phyloP scores from a whole-genome alignment of 1,284 basidiomycete species.

The Puccinia horiana region DNA sequence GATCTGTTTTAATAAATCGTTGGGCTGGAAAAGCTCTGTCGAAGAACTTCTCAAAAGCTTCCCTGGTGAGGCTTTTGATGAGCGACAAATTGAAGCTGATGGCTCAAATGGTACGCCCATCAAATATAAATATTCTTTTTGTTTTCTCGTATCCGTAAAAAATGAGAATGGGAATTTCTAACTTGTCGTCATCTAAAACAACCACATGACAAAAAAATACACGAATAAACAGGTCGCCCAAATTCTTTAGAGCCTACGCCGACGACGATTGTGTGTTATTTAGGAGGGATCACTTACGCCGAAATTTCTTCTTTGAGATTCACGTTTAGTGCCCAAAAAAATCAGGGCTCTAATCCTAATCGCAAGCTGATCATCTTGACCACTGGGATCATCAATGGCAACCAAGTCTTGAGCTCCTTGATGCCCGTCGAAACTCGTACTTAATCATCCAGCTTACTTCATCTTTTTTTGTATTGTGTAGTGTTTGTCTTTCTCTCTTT shows the following conservation, averaged over 20 bases:
- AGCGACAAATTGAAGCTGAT: slow-evolving; percentile 64
- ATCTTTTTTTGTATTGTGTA: not conserved
- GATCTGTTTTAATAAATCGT: slow-evolving; percentile 62
- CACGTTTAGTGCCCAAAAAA: slow-evolving; percentile 27
- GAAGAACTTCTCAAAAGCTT: slow-evolving; percentile 78
- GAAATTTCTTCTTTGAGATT: slow-evolving; percentile 92
- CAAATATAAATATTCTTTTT: slow-evolving; percentile 57
- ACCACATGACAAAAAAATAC: no score
- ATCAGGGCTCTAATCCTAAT: slow-evolving; percentile 66
- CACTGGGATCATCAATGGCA: slow-evolving; percentile 53
- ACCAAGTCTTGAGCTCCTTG: slow-evolving; percentile 51
- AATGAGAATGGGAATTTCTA: not conserved
- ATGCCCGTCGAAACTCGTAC: slow-evolving; percentile 44
- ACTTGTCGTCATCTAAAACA: no score
- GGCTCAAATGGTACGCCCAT: slow-evolving; percentile 51
- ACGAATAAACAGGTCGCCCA: not conserved
- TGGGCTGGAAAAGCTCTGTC: slow-evolving; percentile 94
- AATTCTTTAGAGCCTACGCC: slow-evolving; percentile 1
- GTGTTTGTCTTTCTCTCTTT: not conserved
- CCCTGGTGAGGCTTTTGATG: slow-evolving; percentile 78
- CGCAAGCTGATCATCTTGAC: slow-evolving; percentile 52
- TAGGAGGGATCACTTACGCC: slow-evolving; percentile 97
- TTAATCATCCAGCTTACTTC: not conserved
- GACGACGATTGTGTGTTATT: slow-evolving; percentile 93
- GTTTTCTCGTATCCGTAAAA: not conserved